phyloP scores from a whole-genome alignment of 2,329 filamentous ascomycete species.

The Mollisiaceae sp. region DNA sequence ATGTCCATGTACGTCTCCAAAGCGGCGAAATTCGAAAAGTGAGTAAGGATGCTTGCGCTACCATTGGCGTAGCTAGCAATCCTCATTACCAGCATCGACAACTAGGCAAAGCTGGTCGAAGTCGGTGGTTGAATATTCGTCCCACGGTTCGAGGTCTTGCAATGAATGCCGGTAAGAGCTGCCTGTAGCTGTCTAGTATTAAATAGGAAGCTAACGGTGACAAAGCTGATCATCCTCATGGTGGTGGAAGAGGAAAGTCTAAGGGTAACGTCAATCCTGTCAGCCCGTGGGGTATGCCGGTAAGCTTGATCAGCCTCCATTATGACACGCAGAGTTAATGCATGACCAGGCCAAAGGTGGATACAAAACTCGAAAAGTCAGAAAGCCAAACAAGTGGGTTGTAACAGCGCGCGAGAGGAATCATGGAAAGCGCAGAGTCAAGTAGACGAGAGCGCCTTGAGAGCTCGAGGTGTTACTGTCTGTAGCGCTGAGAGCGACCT shows the following conservation, averaged over 20 bases:
- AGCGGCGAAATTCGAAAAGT: slow-evolving; percentile 92
- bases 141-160: slow-evolving; percentile 96
- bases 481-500: background rate
- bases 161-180: slow-evolving; percentile 86
- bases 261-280: slow-evolving; percentile 97
- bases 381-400: slow-evolving; percentile 91
- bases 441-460: slow-evolving; percentile 47
- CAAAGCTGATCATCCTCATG: slow-evolving; percentile 90
- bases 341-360: slow-evolving; percentile 71
- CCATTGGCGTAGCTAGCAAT: slow-evolving; percentile 94
- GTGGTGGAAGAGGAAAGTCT: slow-evolving; percentile 98
- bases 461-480: background rate
- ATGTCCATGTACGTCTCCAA: slow-evolving; percentile 84
- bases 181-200: slow-evolving; percentile 25
- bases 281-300: slow-evolving; percentile 94
- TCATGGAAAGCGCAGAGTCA: slow-evolving; percentile 83
- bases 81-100: slow-evolving; percentile 87
- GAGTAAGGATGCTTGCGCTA: slow-evolving; percentile 90
- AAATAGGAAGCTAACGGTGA: slow-evolving; percentile 31
- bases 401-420: slow-evolving; percentile 84
- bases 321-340: slow-evolving; percentile 40
- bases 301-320: slow-evolving; percentile 56
- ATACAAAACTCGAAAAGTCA: slow-evolving; percentile 89
- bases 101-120: slow-evolving; percentile 93
- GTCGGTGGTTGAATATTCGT: slow-evolving; percentile 90